phyloP scores from a whole-genome alignment of 139 green algal genomes.

The Mesostigma viride region DNA sequence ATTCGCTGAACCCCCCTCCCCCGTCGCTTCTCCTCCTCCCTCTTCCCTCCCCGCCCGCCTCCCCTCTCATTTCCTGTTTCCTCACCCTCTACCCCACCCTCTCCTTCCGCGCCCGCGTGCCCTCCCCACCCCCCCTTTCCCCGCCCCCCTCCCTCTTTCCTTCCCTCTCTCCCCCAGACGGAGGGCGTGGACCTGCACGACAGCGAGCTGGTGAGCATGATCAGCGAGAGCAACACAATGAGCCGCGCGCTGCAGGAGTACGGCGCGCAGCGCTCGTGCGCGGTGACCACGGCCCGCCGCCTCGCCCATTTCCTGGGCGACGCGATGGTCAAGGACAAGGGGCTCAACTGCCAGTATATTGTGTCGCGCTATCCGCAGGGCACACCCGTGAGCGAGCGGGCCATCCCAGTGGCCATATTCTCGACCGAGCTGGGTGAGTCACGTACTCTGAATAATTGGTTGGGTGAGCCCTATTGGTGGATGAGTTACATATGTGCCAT shows the following conservation, averaged over 20 bases:
- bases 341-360: constrained; percentile 53
- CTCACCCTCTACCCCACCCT: too few relatives aligned
- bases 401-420: constrained; percentile 90
- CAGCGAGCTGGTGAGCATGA: constrained; percentile 81
- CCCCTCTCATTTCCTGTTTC: too few relatives aligned
- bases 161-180: background rate
- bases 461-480: too few relatives aligned
- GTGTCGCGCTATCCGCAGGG: constrained; percentile 38
- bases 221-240: constrained; percentile 87
- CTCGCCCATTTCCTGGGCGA: constrained; percentile 83
- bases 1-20: too few relatives aligned
- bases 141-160: too few relatives aligned
- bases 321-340: constrained; percentile 89
- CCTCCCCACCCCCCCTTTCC: too few relatives aligned
- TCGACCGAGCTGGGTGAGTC: constrained; percentile 51
- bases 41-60: too few relatives aligned
- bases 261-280: constrained; percentile 78
- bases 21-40: too few relatives aligned
- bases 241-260: constrained; percentile 89
- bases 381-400: constrained; percentile 68
- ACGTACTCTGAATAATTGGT: too few relatives aligned
- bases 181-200: constrained; percentile 69
- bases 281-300: constrained; percentile 76
- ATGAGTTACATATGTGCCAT: too few relatives aligned
- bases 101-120: too few relatives aligned